Percentiles rank a stretch among this genome's conserved stretches.
phyloP scores from a whole-genome alignment of 768 basidiomycete genomes.

The Rhizopogon vinicolor region DNA sequence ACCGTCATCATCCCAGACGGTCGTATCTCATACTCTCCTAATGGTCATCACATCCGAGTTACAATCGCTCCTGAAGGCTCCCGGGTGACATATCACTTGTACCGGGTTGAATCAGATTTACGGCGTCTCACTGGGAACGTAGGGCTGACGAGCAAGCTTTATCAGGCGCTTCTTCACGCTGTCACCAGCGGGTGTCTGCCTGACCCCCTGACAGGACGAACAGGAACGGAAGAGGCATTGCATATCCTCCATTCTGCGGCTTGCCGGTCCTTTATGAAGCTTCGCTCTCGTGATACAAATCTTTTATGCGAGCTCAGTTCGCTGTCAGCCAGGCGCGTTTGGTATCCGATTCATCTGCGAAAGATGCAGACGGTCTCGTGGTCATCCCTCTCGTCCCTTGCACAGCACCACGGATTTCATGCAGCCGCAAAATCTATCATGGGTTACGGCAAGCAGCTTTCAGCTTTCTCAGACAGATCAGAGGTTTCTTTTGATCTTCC shows the following conservation, averaged over 20 bases:
- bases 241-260: conserved; percentile 32
- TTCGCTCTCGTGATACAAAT: conserved; percentile 22
- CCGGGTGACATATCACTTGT: conserved; percentile 21
- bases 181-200: conserved; percentile 34
- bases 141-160: conserved; percentile 28
- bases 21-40: conserved; percentile 5
- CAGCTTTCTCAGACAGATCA: conserved; percentile 7
- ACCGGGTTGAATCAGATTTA: conserved; percentile 24
- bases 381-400: conserved; percentile 15
- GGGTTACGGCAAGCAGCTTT: conserved; percentile 14
- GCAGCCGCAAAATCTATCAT: conserved; percentile 23
- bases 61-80: conserved; percentile 2
- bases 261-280: conserved; percentile 35
- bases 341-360: conserved; percentile 32
- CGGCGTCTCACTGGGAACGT: conserved; percentile 23
- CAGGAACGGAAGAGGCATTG: conserved; percentile 42
- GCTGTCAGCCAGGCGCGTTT: conserved; percentile 31
- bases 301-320: conserved; percentile 29
- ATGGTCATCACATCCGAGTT: conserved; percentile 13
- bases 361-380: conserved; percentile 37
- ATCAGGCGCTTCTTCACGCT: conserved; percentile 40
- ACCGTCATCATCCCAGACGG: conserved; percentile 39
- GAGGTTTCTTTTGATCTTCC: conserved; percentile 4
- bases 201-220: conserved; percentile 40
- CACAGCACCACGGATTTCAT: conserved; percentile 30